Evolutionary conservation across 2,329 filamentous ascomycete genomes (phyloP).

Genomic region (Penicillium palitans): DNA sequence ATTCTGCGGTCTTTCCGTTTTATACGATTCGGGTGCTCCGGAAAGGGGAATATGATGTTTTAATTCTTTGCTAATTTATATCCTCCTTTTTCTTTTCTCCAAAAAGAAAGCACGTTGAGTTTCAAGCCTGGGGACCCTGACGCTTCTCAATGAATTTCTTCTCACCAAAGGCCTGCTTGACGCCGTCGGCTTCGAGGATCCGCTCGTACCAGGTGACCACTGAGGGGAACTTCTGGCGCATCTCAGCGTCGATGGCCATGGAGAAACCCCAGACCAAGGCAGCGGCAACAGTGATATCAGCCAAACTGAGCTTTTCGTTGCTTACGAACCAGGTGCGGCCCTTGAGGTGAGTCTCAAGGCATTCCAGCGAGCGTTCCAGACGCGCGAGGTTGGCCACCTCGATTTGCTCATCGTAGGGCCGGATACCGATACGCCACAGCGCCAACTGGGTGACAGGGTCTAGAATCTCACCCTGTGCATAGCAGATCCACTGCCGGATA

Average conservation of each 20-base stretch:
- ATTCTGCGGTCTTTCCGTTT: neutral
- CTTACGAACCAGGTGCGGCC: slow-evolving; percentile 25
- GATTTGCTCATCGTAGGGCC: slow-evolving; percentile 22
- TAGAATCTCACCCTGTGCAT: slow-evolving; percentile 37
- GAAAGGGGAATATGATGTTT: neutral
- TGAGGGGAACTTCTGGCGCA: slow-evolving; percentile 28
- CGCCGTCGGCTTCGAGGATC: slow-evolving; percentile 21
- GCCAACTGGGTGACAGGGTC: slow-evolving; percentile 19
- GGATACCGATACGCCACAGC: slow-evolving; percentile 24
- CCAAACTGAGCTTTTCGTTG: slow-evolving; percentile 27
- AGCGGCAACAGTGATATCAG: slow-evolving; percentile 29
- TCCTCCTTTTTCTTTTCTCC: too few relatives aligned
- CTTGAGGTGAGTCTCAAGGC: slow-evolving; percentile 24
- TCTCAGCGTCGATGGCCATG: slow-evolving; percentile 28
- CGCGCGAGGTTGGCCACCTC: slow-evolving; percentile 21
- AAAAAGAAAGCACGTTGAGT: neutral
- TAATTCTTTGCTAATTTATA: neutral
- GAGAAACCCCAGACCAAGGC: slow-evolving; percentile 30
- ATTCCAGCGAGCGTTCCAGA: slow-evolving; percentile 22
- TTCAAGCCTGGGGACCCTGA: slow-evolving; percentile 7
- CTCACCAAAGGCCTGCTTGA: slow-evolving; percentile 32
- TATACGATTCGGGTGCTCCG: neutral
- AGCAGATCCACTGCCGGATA: slow-evolving; percentile 51
- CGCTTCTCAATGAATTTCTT: slow-evolving; percentile 30
- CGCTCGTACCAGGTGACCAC: slow-evolving; percentile 30